Evolutionary conservation across 2,329 filamentous ascomycete genomes (phyloP).

Genomic region (Xylaria sp.): DNA sequence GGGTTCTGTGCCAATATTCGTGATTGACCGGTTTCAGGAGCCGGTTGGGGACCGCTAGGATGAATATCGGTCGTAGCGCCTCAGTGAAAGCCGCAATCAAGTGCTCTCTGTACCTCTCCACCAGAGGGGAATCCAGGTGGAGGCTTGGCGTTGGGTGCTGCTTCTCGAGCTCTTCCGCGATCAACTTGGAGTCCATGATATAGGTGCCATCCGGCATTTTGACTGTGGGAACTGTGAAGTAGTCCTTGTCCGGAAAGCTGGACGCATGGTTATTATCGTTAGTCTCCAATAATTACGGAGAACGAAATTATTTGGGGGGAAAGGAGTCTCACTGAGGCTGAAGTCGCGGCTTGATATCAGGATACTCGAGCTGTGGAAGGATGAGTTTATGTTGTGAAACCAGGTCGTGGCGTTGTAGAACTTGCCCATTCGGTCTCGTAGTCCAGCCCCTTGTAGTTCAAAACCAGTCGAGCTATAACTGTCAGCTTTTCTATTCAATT

Average conservation of each 20-base stretch:
- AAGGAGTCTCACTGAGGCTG: slow-evolving; percentile 60
- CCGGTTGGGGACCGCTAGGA: slow-evolving; percentile 60
- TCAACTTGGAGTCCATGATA: slow-evolving; percentile 72
- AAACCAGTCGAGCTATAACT: slow-evolving; percentile 66
- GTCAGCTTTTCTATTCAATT: slow-evolving; percentile 23
- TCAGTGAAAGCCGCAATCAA: slow-evolving; percentile 48
- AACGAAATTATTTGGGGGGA: slow-evolving; percentile 5
- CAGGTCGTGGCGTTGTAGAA: background rate
- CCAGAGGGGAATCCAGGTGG: slow-evolving; percentile 65
- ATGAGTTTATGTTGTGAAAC: background rate
- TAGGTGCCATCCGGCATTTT: slow-evolving; percentile 62
- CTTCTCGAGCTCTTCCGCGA: slow-evolving; percentile 69
- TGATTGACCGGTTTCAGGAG: slow-evolving; percentile 63
- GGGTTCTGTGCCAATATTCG: slow-evolving; percentile 67
- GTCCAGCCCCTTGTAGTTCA: slow-evolving; percentile 75
- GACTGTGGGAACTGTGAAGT: slow-evolving; percentile 51
- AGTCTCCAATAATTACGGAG: background rate
- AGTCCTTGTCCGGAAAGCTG: slow-evolving; percentile 55
- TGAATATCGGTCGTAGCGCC: slow-evolving; percentile 55
- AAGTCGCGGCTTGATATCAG: slow-evolving; percentile 68
- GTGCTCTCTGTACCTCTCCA: slow-evolving; percentile 57
- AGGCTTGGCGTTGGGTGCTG: slow-evolving; percentile 68
- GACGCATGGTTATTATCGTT: background rate
- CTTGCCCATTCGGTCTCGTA: slow-evolving; percentile 74
- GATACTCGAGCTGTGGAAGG: slow-evolving; percentile 66